Conservation (phyloP, 208 protist species). For the Trypanosoma theileri region DNA sequence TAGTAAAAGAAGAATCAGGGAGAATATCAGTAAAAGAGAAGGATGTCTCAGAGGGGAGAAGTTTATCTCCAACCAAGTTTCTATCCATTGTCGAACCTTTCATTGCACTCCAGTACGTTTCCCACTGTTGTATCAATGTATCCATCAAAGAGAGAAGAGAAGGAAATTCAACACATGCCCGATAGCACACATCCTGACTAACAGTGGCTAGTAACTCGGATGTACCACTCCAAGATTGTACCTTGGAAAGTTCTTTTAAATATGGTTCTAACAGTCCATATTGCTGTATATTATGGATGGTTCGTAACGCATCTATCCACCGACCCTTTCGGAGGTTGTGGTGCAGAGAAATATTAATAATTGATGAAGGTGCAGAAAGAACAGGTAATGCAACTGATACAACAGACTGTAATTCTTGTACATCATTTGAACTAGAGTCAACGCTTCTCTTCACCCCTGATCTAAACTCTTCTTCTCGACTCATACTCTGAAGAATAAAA, state of each 20-base stretch:
- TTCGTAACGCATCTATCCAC: conserved; percentile 23
- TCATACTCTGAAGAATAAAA: background rate
- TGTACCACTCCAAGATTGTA: background rate
- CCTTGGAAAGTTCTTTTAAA: conserved; percentile 8
- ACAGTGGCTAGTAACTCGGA: background rate
- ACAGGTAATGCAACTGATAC: conserved; percentile 15
- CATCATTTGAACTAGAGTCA: background rate
- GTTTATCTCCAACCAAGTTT: background rate
- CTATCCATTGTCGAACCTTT: conserved; percentile 3
- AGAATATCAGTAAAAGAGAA: background rate
- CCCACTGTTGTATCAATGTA: conserved; percentile 19
- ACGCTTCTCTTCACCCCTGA: background rate
- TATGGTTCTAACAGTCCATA: conserved; percentile 21
- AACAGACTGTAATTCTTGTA: background rate
- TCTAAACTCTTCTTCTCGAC: background rate
- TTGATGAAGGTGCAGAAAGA: conserved; percentile 22
- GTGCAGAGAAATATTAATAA: conserved; percentile 25
- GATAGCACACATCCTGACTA: conserved; percentile 15
- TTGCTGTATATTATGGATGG: conserved; percentile 20
- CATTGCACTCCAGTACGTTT: conserved; percentile 19
- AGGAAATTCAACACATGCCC: conserved; percentile 16
- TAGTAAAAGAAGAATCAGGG: no score
- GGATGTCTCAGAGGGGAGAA: background rate
- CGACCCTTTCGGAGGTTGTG: conserved; percentile 21
- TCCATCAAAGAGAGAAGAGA: conserved; percentile 25